Conservation (phyloP, 2,329 filamentous ascomycete species). For the Colletotrichum lindemuthianum region DNA sequence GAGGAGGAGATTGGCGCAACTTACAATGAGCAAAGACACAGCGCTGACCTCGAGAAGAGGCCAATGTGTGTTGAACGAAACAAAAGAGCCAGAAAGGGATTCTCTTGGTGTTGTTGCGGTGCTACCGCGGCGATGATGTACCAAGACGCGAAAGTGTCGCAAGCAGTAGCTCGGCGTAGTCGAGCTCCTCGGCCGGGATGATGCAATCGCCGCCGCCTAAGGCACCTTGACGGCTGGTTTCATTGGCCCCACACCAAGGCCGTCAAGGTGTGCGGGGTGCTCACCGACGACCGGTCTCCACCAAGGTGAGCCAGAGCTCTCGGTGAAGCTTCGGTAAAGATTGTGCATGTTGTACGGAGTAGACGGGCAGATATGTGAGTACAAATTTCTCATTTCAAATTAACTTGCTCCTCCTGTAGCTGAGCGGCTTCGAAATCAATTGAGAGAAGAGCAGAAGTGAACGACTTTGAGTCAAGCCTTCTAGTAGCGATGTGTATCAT, state of each 20-base stretch:
- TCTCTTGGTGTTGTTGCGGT: neutral
- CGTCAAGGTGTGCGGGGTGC: neutral
- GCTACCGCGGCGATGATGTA: slow-evolving; percentile 4
- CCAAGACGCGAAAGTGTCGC: slow-evolving; percentile 17
- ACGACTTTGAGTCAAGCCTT: no score
- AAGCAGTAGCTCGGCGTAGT: slow-evolving; percentile 28
- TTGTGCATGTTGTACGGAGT: no score
- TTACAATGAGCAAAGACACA: neutral
- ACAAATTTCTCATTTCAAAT: no score
- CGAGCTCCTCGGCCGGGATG: slow-evolving; percentile 30
- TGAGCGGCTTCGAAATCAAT: no score
- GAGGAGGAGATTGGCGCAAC: slow-evolving; percentile 1
- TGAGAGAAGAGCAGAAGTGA: no score
- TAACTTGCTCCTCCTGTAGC: no score
- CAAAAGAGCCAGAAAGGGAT: neutral
- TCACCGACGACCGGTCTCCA: neutral
- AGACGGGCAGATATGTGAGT: no score
- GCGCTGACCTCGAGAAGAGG: neutral
- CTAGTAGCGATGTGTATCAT: no score
- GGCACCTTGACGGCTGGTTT: slow-evolving; percentile 29
- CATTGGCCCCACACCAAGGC: slow-evolving; percentile 11
- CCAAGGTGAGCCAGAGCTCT: neutral
- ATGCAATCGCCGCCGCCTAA: slow-evolving; percentile 34
- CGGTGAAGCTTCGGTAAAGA: neutral
- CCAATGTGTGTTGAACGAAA: neutral